Evolutionary conservation across 176 grass and related monocot species (phyloP).

Genomic region (Eleusine indica): DNA sequence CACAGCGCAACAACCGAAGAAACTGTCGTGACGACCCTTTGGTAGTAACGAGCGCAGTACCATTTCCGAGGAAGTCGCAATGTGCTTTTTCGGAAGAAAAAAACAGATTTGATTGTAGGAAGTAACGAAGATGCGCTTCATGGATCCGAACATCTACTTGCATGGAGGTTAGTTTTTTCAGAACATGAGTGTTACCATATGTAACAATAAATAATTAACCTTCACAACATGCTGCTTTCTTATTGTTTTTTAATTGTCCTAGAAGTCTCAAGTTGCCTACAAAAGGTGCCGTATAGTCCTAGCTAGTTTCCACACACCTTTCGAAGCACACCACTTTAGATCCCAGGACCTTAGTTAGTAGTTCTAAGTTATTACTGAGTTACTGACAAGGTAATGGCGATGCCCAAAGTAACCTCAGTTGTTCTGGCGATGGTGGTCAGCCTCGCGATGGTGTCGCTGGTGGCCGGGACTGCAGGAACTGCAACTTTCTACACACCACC

Average conservation of each 20-base stretch:
- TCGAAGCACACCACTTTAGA: neutral
- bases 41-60: neutral
- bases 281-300: neutral
- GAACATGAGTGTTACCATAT: neutral
- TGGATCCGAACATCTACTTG: neutral
- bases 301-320: neutral
- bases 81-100: neutral
- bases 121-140: neutral
- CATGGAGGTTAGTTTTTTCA: too few species aligned
- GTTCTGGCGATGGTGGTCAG: conserved; percentile 14
- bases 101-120: neutral
- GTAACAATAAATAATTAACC: neutral
- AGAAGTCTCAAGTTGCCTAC: neutral
- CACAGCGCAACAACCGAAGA: too few species aligned
- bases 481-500: conserved; percentile 57
- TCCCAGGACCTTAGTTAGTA: neutral
- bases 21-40: neutral
- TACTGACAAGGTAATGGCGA: neutral
- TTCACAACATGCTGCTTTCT: neutral
- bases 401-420: neutral
- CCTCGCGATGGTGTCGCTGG: conserved; percentile 36
- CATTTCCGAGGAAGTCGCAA: neutral
- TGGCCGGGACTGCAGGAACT: conserved; percentile 38
- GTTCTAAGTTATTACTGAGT: neutral
- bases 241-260: neutral